Percentiles rank a stretch among this genome's conserved stretches.
Evolutionary conservation across 352 stramenopile species (phyloP).

Genomic region (Pythium aphanidermatum): DNA sequence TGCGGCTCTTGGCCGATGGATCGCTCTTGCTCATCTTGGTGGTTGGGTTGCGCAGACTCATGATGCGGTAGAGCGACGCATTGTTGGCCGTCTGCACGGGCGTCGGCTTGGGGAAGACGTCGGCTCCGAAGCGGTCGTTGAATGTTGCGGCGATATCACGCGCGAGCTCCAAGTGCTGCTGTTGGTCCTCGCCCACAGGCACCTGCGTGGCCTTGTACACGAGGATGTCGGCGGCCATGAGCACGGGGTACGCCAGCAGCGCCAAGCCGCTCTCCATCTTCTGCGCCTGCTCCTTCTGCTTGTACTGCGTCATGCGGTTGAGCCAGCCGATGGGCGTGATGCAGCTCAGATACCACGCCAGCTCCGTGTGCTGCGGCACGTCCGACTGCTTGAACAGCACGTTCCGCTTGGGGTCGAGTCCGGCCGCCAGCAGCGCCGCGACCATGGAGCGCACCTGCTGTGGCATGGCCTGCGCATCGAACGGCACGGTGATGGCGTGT

Average conservation of each 20-base stretch:
- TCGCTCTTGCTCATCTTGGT: conserved; percentile 99
- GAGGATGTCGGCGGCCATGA: conserved; percentile 99
- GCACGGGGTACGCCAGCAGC: conserved; percentile 97
- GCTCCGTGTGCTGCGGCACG: conserved; percentile 88
- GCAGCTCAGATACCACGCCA: conserved; percentile 97
- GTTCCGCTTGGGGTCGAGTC: conserved; percentile 73
- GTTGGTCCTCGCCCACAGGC: conserved; percentile 97
- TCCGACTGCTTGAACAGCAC: conserved; percentile 84
- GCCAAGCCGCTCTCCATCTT: conserved; percentile 77
- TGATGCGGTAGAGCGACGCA: conserved; percentile 87
- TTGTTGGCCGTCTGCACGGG: conserved; percentile 38
- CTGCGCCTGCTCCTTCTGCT: conserved; percentile 93
- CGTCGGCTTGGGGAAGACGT: conserved; percentile 57
- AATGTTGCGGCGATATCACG: conserved; percentile 95
- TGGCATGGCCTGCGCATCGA: conserved; percentile 88
- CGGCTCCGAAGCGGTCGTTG: conserved; percentile 91
- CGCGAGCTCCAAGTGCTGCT: conserved; percentile 99
- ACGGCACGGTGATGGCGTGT: conserved; percentile 97
- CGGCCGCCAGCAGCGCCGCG: conserved; percentile 93
- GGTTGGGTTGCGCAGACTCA: conserved; percentile 95
- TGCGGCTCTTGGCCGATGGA: conserved; percentile 84
- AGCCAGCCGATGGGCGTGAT: conserved; percentile 97
- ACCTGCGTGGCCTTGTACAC: conserved; percentile 97
- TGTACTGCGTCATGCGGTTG: conserved; percentile 99
- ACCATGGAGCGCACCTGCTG: conserved; percentile 88